These are phyloP conservation scores for Candida namnaoensis DNA, from an alignment of 805 yeast species.

Conservation along the genomic window DNA sequence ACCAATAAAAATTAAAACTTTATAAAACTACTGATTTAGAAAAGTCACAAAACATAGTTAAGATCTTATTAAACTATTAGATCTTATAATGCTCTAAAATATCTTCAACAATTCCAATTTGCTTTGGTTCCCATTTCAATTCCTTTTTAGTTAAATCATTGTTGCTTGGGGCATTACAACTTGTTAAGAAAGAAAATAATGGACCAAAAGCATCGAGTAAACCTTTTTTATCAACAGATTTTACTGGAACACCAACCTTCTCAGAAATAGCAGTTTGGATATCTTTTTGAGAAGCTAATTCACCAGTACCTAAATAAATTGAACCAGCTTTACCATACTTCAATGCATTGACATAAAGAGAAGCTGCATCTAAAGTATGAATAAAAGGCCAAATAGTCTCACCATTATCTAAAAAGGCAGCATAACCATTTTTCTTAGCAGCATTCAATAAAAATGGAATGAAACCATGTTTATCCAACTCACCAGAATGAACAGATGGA, in stretches of 20 bases:
- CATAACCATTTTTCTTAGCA: slow-evolving; percentile 21
- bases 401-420: slow-evolving; percentile 27
- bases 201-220: neutral
- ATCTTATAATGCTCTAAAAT: slow-evolving; percentile 9
- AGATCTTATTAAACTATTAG: no score
- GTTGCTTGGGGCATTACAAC: slow-evolving; percentile 5
- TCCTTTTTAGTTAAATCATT: slow-evolving; percentile 12
- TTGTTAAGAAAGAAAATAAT: no score
- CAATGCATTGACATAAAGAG: slow-evolving; percentile 17
- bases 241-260: slow-evolving; percentile 6
- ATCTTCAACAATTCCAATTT: slow-evolving; percentile 15
- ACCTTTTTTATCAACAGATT: slow-evolving; percentile 1
- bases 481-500: slow-evolving; percentile 20
- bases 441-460: slow-evolving; percentile 14
- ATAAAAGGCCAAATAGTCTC: slow-evolving; percentile 23
- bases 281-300: slow-evolving; percentile 14
- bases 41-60: no score
- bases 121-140: slow-evolving; percentile 20
- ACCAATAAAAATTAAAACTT: no score
- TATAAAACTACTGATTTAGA: no score
- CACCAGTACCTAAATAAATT: slow-evolving; percentile 16
- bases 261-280: slow-evolving; percentile 20
- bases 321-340: slow-evolving; percentile 18
- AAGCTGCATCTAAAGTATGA: slow-evolving; percentile 24
- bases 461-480: slow-evolving; percentile 17